phyloP scores from a whole-genome alignment of 208 protist species.

The Leishmania lainsoni region DNA sequence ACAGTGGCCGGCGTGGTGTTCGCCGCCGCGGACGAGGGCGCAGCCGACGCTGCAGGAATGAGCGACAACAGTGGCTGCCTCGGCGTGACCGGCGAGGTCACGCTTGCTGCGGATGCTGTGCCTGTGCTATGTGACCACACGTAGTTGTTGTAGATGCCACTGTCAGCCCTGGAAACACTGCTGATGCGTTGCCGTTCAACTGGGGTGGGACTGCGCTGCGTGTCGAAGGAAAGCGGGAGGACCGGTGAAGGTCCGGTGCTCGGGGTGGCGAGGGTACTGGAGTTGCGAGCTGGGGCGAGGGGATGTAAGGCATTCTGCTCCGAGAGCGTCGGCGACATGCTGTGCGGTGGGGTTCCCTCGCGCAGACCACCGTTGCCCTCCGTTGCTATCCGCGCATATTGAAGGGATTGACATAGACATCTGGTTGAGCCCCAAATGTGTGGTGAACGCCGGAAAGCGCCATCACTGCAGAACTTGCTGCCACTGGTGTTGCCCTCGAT shows the following conservation, averaged over 20 bases:
- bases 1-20: neutral
- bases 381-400: neutral
- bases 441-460: neutral
- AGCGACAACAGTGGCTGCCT: neutral
- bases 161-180: neutral
- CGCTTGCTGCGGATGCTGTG: conserved; percentile 1
- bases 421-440: neutral
- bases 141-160: conserved; percentile 1
- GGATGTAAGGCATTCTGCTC: neutral
- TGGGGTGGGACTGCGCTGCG: neutral
- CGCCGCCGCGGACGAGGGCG: neutral
- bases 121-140: conserved; percentile 16
- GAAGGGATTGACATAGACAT: neutral
- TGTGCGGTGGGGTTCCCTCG: neutral
- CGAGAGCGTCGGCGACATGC: conserved; percentile 15
- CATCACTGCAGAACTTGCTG: conserved; percentile 4
- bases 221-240: too few relatives aligned
- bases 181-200: neutral
- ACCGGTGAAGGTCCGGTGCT: too few relatives aligned
- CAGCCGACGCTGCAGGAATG: neutral
- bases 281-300: neutral
- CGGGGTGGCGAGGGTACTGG: too few relatives aligned
- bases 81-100: neutral
- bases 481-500: neutral
- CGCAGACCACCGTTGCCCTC: neutral